Base-by-base conservation (phyloP, 306 rosid species). In the Fagus sylvatica region DNA sequence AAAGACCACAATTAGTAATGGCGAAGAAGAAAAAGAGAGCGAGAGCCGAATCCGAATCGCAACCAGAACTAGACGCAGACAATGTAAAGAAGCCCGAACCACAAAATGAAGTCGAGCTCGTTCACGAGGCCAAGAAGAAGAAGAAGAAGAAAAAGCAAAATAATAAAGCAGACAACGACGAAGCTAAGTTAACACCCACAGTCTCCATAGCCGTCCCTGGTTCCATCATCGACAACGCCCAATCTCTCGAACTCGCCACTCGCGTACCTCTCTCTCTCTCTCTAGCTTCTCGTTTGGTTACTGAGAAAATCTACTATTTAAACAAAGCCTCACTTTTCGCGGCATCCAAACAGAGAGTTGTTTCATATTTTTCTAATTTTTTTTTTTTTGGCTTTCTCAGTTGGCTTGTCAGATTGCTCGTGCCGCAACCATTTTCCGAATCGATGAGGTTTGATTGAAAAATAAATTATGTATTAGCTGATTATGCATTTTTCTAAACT, bases 341-440 rank as follows among this genome's bases (percentile, higher is more conserved):
- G 13, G 73, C 53, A 43, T 37, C 49, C 13, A 39, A 69, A 42
- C 49, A 54, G 33, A 41, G 8, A 28, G 22, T 64, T 64, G 15
- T 55, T 16, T 36, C 67, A 53, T 53, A 32, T 62, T 46, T n/a
- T 60, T 33, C 53, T 74, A 7, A 7, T 53, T 42, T 66, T 33
- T 39, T 37, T 12, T 69, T 22, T 2, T 53, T 67, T 67, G 0
- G 34, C 54, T 73, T 40, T 85, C 71, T 64, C 85, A 96, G 99
- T 79, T 96, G 86, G 98, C 97, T 83, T 90, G 99, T 80, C 97
- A 91, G 84, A 91, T 96, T 43, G 97, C 99, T 68, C 99, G 99
- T 36, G 99, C 99, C 6, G 93, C 95, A 16, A 91, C 99, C 13
- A 93, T 96, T 90, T 95, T 95, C 78, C 91, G 96, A 82, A 87